Percentiles rank a stretch among this genome's conserved stretches.
These are phyloP conservation scores for Agrostemma githago DNA, from an alignment of 148 eudicot species.

Conservation along the genomic window DNA sequence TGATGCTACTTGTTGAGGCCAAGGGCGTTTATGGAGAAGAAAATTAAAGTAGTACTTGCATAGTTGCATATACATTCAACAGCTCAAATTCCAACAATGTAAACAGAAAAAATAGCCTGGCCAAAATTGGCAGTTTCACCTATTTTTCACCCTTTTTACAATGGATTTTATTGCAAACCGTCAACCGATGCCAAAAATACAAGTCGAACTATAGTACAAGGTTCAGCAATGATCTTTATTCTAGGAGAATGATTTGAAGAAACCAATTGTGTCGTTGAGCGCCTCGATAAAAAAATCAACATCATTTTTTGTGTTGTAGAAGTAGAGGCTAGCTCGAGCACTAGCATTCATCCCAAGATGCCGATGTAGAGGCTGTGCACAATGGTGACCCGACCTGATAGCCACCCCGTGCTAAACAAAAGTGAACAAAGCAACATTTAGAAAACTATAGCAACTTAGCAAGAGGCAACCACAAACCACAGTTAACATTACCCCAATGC, in stretches of 20 bases:
- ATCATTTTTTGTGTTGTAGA: slow-evolving; percentile 90
- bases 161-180: neutral
- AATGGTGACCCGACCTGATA: slow-evolving; percentile 93
- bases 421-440: neutral
- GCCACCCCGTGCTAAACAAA: slow-evolving; percentile 79
- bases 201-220: neutral
- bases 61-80: no score
- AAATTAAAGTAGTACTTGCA: no score
- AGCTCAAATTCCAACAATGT: neutral
- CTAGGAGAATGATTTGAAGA: slow-evolving; percentile 59
- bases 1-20: neutral
- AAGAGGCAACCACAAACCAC: neutral
- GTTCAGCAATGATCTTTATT: neutral
- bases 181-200: slow-evolving; percentile 3
- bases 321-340: slow-evolving; percentile 86
- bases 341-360: slow-evolving; percentile 73
- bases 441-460: neutral
- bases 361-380: slow-evolving; percentile 95
- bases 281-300: slow-evolving; percentile 62
- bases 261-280: slow-evolving; percentile 60
- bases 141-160: neutral
- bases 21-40: neutral
- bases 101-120: neutral
- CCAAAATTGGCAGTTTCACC: neutral
- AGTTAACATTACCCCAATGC: neutral